Evolutionary conservation across 1,284 basidiomycete genomes (phyloP).

Genomic region (Athelia psychrophila): DNA sequence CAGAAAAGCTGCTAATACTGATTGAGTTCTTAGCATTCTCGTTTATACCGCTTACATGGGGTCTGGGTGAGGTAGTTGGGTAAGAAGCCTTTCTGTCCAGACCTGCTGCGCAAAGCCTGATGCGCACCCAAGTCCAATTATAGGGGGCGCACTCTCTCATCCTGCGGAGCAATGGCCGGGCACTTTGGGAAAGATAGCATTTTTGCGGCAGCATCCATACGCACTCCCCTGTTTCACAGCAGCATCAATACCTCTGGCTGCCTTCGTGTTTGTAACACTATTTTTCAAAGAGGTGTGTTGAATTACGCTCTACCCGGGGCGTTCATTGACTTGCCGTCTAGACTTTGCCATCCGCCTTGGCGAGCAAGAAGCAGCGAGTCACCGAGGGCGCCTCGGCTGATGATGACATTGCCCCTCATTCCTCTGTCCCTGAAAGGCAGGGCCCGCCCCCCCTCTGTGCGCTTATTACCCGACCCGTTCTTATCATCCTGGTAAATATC

Average conservation of each 20-base stretch:
- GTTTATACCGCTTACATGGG: slow-evolving; percentile 22
- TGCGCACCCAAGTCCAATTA: slow-evolving; percentile 18
- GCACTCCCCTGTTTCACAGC: slow-evolving; percentile 25
- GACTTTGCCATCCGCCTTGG: not conserved
- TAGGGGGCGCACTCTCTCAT: slow-evolving; percentile 23
- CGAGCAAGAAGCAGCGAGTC: not conserved
- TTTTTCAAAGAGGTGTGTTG: slow-evolving; percentile 23
- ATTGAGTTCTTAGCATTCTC: slow-evolving; percentile 21
- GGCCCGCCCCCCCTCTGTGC: slow-evolving; percentile 3
- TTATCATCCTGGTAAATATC: slow-evolving; percentile 18
- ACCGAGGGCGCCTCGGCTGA: not conserved
- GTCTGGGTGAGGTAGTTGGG: slow-evolving; percentile 23
- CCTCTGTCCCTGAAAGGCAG: not conserved
- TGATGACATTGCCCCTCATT: not conserved
- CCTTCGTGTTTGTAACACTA: slow-evolving; percentile 7
- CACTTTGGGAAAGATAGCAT: slow-evolving; percentile 13
- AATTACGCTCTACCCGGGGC: too few species aligned
- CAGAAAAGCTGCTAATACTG: slow-evolving; percentile 15
- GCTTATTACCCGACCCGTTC: slow-evolving; percentile 10
- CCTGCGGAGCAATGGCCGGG: slow-evolving; percentile 24
- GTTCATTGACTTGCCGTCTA: too few species aligned
- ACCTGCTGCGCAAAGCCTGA: not conserved
- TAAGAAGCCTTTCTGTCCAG: slow-evolving; percentile 10
- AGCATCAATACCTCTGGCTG: slow-evolving; percentile 9
- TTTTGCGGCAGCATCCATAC: slow-evolving; percentile 28